Conservation (phyloP, 1,284 basidiomycete genomes). For the Tilletiopsis washingtonensis region DNA sequence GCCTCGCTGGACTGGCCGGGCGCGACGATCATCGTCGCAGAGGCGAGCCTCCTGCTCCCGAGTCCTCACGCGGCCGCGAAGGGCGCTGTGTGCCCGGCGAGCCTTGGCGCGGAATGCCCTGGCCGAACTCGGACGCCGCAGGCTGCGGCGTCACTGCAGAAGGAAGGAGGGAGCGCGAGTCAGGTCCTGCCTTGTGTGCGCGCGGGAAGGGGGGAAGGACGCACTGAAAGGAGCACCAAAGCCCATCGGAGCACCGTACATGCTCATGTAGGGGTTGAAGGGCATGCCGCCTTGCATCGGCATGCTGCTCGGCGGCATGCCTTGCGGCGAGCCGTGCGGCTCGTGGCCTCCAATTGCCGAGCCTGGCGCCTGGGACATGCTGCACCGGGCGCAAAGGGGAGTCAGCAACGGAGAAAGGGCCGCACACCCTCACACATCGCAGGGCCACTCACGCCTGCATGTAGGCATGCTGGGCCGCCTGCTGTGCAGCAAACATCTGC, state of each 20-base stretch:
- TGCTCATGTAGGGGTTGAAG: constrained; percentile 25
- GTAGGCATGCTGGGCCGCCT: constrained; percentile 29
- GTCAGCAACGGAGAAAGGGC: constrained; percentile 15
- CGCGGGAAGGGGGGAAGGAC: too few species aligned
- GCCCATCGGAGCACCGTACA: constrained; percentile 25
- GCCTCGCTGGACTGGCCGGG: too few species aligned
- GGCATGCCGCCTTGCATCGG: constrained; percentile 17
- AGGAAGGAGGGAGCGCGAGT: too few species aligned
- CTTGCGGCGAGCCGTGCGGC: constrained; percentile 4
- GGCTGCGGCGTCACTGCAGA: too few species aligned
- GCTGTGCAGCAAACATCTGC: constrained; percentile 19
- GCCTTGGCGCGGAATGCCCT: too few species aligned
- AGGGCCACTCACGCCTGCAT: constrained; percentile 24
- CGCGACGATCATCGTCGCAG: too few species aligned
- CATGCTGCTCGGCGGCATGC: constrained; percentile 18
- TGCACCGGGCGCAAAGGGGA: constrained; percentile 7
- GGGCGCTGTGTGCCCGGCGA: too few species aligned
- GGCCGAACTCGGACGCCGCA: too few species aligned
- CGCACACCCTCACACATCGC: constrained; percentile 14
- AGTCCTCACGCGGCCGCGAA: too few species aligned
- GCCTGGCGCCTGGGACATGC: constrained; percentile 12
- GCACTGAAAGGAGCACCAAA: neutral
- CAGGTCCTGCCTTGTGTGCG: too few species aligned
- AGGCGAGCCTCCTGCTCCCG: too few species aligned
- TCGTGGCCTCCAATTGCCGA: constrained; percentile 8